Evolutionary conservation across 177 flowering plant species (phyloP).

Genomic region (Vitis hybrid): DNA sequence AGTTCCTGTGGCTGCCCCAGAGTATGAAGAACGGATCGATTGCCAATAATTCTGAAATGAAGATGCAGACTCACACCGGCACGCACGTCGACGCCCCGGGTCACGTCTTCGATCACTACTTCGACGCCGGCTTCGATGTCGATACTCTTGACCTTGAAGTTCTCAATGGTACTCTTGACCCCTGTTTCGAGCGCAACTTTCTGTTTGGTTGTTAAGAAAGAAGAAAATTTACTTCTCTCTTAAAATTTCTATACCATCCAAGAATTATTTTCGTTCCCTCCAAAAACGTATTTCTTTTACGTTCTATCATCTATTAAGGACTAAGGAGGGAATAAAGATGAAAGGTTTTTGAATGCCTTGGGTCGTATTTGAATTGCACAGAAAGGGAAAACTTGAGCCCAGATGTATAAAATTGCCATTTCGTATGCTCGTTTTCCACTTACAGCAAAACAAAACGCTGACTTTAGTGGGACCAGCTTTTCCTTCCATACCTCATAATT

Average conservation of each 20-base stretch:
- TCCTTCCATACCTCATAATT: too few relatives aligned
- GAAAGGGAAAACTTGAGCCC: too few relatives aligned
- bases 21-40: conserved; percentile 86
- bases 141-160: conserved; percentile 83
- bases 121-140: conserved; percentile 85
- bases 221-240: too few relatives aligned
- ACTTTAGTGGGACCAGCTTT: too few relatives aligned
- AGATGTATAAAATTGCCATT: too few relatives aligned
- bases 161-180: conserved; percentile 58
- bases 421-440: too few relatives aligned
- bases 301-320: too few relatives aligned
- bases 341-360: neutral
- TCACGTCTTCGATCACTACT: conserved; percentile 75
- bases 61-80: conserved; percentile 73
- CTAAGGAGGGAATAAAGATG: neutral
- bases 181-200: neutral
- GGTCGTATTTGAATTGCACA: too few relatives aligned
- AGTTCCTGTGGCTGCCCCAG: conserved; percentile 57
- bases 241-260: too few relatives aligned
- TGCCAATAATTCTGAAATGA: conserved; percentile 76
- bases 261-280: too few relatives aligned
- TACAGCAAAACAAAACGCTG: too few relatives aligned
- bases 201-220: neutral
- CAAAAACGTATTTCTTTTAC: too few relatives aligned
- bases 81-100: conserved; percentile 93